Base-by-base conservation (phyloP, 257 asterid genomes). In the Solanum neorickii region DNA sequence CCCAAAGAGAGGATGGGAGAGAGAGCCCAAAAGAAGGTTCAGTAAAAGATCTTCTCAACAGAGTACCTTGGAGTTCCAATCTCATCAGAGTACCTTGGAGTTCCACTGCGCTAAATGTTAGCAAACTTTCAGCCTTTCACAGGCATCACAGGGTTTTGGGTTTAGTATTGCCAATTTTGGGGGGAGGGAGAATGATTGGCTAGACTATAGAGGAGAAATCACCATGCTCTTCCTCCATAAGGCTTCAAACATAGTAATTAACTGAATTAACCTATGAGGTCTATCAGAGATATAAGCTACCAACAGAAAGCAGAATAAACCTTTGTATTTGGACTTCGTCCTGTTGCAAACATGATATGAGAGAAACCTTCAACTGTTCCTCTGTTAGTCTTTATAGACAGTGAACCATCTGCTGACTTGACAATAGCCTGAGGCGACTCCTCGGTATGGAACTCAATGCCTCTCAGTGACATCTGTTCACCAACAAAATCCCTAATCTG, bases 281-380 rank as follows among this genome's bases (percentile, higher is more conserved):
- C 59, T 41, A 66, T 20, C 62, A 78, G 49, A 7, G 25, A 44
- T 31, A 44, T 31, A 46, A 23, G 70, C 78, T 86, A 86, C 80
- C 39, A 44, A 70, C 35, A 23, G 47, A 25, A 49, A 21, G 65
- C 47, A 21, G 70, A 60, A 60, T 77, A 87, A 90, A 97, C 98
- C 98, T 91, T 91, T 20, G 99, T 95, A 86, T 95, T 97, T 75
- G 99, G 98, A 83, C 84, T 89, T 74, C 99, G 94, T 77, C 99
- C 99, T 13, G 99, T 97, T 56, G 99, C 99, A 91, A 93, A 95
- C 99, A 97, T 97, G 91, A 97, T 89, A 91, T 94, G 99, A 85
- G 99, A 93, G 89, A 96, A 96, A 59, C 98, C 99, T 87, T 91
- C 99, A 87, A 94, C 39, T 60, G 95, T 95, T 88, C 96, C 99